phyloP scores from a whole-genome alignment of 1,284 basidiomycete genomes.

The Trametes hirsuta region DNA sequence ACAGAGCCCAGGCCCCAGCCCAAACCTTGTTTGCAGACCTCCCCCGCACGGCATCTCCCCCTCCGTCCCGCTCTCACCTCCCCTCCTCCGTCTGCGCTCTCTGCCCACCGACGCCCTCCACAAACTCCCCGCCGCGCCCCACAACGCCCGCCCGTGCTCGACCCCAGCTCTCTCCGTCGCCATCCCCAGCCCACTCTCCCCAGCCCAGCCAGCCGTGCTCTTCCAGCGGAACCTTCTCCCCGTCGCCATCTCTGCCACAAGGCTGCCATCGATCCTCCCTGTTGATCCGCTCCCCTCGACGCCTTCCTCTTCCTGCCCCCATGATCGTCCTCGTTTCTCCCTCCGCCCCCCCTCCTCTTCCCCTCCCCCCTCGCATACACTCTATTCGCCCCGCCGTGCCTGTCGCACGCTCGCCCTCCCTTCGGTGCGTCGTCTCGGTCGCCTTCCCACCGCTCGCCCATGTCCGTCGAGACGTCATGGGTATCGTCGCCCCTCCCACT shows the following conservation, averaged over 20 bases:
- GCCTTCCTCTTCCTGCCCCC: not conserved
- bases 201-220: not conserved
- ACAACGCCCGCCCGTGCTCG: not conserved
- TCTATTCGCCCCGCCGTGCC: not conserved
- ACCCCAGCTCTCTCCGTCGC: not conserved
- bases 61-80: not conserved
- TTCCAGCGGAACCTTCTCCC: slow-evolving; percentile 19
- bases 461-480: slow-evolving; percentile 12
- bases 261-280: slow-evolving; percentile 22
- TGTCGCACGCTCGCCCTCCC: not conserved
- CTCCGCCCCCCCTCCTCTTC: not conserved
- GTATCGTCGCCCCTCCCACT: not conserved
- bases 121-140: not conserved
- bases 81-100: not conserved
- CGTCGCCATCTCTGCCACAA: slow-evolving; percentile 17
- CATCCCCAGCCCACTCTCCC: not conserved
- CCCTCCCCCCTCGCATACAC: not conserved
- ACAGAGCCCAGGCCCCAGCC: slow-evolving; percentile 13
- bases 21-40: slow-evolving; percentile 6
- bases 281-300: slow-evolving; percentile 17
- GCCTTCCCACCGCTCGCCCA: not conserved
- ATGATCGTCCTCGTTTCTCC: slow-evolving; percentile 10
- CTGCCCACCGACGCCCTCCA: slow-evolving; percentile 1
- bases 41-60: slow-evolving; percentile 10
- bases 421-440: not conserved